A percentile compares a stretch with the other conserved stretches of the same genome.
phyloP scores from a whole-genome alignment of 148 eudicot genomes.

The Chenopodium berlandieri region DNA sequence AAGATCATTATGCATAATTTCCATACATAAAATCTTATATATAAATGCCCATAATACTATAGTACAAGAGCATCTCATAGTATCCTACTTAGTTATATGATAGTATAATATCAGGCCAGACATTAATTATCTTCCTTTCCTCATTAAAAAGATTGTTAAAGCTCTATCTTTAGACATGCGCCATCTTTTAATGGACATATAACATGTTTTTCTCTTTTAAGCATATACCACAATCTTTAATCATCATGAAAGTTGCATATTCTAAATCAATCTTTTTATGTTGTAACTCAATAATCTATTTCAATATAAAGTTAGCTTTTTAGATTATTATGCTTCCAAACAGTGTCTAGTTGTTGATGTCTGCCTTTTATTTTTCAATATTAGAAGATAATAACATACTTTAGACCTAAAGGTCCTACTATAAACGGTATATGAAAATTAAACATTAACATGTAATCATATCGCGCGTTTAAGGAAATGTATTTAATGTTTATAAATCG shows the following conservation, averaged over 20 bases:
- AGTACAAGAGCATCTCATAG: background rate
- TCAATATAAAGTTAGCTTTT: constrained; percentile 4
- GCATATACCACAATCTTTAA: constrained; percentile 6
- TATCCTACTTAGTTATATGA: constrained; percentile 10
- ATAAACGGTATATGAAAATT: too few relatives aligned
- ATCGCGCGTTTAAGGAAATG: too few relatives aligned
- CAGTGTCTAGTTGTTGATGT: constrained; percentile 5
- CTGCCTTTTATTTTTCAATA: background rate
- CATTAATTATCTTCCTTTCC: constrained; percentile 10
- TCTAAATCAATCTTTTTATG: background rate
- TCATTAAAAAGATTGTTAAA: constrained; percentile 1
- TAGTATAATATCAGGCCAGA: constrained; percentile 17
- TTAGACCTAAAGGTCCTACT: too few relatives aligned
- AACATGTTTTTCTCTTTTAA: background rate
- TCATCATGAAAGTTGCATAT: constrained; percentile 7
- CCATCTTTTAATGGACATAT: constrained; percentile 3
- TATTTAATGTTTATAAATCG: too few relatives aligned
- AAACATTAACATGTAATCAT: too few relatives aligned
- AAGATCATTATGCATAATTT: background rate
- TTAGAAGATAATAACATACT: too few relatives aligned
- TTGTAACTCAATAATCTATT: constrained; percentile 5
- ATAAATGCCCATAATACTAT: background rate
- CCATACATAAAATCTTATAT: background rate
- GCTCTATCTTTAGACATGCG: constrained; percentile 17
- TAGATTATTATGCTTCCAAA: background rate